Evolutionary conservation across 306 rosid species (phyloP), one percentile per base, ranked within the genome.

Genomic region (Hippophae gyantsensis): DNA sequence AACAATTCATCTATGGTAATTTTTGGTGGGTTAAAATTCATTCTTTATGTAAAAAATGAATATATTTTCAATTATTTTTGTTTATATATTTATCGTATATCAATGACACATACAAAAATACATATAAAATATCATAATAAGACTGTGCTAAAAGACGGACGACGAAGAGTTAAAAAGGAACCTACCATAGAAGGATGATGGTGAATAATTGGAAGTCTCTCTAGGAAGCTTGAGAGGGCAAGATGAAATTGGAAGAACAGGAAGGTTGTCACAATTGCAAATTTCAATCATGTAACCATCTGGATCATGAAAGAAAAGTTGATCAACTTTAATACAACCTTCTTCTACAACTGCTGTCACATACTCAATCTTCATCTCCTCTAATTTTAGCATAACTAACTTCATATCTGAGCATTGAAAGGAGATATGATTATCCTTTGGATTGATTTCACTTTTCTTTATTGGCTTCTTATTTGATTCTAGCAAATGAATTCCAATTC

Each of bases 261-360:
- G 95, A 25, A 86, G 80, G 56, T 81, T 86, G 7, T 86, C 76
- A 54, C 95, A 83, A 41, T 86, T 86, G 75, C 95, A 86, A 25
- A 86, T 86, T 63, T 86, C 94, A 0, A 86, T 65, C 94, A 82
- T 80, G 64, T 80, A 83, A 0, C 95, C 85, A 63, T 86, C 89
- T 7, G 89, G 87, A 56, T 86, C 95, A 55, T 86, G 95, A 63
- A 86, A 86, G 73, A 86, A 86, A 0, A 86, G 78, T 67, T 86
- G 95, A 57, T 86, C 95, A n/a, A 82, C 95, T 55, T 42, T 25
- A 53, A 86, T 41, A 2, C 87, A 89, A 43, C 89, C 85, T 6
- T 86, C 95, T 66, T 86, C 77, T 13, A 86, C 95, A 60, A 74
- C 58, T 41, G 80, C 82, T 32, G 75, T 83, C 54, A 69, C 87